Base-by-base conservation (phyloP, 2,329 filamentous ascomycete genomes). In the Colletotrichum caudatum region DNA sequence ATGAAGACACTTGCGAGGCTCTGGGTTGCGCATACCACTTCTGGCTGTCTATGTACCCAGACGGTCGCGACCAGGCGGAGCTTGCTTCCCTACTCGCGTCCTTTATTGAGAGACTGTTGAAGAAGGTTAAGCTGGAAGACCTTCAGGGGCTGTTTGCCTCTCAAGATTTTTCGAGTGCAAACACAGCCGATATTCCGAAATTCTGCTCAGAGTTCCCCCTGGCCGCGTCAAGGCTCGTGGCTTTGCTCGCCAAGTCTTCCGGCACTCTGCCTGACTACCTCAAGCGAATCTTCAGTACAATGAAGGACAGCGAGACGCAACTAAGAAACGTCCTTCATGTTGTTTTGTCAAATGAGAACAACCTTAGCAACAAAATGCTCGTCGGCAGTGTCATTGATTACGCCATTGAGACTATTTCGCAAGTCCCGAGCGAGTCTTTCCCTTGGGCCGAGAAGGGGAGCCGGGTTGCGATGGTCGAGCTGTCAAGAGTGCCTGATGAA, bases 11-110 rank as follows among this genome's bases (percentile, higher is more conserved):
- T 0, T 82, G 81, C 20, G 82, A 84, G 58, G 83, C 82, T 1
- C 81, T 84, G 69, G 81, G 81, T 50, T 84, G 81, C 73, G 79
- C 80, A 60, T 82, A 78, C 23, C 76, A 78, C 26, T 75, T 79
- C 12, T 85, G 83, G 83, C 68, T 82, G 5, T 76, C 78, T 0
- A 77, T 83, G 76, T 79, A 77, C 8, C 82, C 82, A 0, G 80
- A 84, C 71, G 80, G 78, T 2, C 71, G 75, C 33, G 72, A 75
- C 8, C 73, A 77, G 23, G 59, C 74, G 1, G 79, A 81, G 33
- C 74, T 80, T 11, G 77, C 79, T 12, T 74, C 77, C 2, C 53
- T 83, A 7, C 75, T 82, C 2, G 74, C 80, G 12, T 73, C 74
- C 5, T 84, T 84, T 37, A 78, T 78, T 0, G 70, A 73, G 16